phyloP scores from a whole-genome alignment of 352 stramenopile species.

The Globisporangium rhizosaccharum region DNA sequence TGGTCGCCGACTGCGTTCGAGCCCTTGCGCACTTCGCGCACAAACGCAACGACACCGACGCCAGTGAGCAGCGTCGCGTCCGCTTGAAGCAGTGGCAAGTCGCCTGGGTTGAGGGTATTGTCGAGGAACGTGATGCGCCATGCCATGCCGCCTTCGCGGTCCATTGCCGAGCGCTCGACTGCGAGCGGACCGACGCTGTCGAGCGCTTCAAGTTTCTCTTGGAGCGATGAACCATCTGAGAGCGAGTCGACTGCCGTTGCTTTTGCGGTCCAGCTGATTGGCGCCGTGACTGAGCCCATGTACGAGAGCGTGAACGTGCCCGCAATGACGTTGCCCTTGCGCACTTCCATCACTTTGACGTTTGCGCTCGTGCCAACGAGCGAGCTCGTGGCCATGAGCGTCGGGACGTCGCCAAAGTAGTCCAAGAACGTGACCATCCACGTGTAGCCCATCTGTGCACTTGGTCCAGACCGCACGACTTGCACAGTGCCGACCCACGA shows the following conservation, averaged over 20 bases:
- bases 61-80: conserved; percentile 32
- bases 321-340: conserved; percentile 66
- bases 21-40: conserved; percentile 49
- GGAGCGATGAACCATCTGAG: conserved; percentile 50
- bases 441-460: conserved; percentile 56
- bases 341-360: conserved; percentile 53
- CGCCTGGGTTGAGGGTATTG: conserved; percentile 51
- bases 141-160: conserved; percentile 51
- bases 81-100: conserved; percentile 41
- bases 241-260: conserved; percentile 28
- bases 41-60: conserved; percentile 35
- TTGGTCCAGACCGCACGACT: conserved; percentile 38
- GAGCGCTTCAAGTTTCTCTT: conserved; percentile 70
- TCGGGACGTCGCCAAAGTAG: conserved; percentile 60
- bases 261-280: conserved; percentile 43
- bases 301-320: conserved; percentile 63
- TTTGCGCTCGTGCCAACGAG: conserved; percentile 52
- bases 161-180: conserved; percentile 33
- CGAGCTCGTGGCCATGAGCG: conserved; percentile 49
- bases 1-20: conserved; percentile 67
- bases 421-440: conserved; percentile 78
- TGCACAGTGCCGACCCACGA: conserved; percentile 56
- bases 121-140: conserved; percentile 81
- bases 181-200: conserved; percentile 38
- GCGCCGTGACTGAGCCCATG: conserved; percentile 23